These are phyloP conservation scores for Paecilomyces dactylethromorphus DNA, from an alignment of 2,329 filamentous ascomycete species.

Conservation along the genomic window DNA sequence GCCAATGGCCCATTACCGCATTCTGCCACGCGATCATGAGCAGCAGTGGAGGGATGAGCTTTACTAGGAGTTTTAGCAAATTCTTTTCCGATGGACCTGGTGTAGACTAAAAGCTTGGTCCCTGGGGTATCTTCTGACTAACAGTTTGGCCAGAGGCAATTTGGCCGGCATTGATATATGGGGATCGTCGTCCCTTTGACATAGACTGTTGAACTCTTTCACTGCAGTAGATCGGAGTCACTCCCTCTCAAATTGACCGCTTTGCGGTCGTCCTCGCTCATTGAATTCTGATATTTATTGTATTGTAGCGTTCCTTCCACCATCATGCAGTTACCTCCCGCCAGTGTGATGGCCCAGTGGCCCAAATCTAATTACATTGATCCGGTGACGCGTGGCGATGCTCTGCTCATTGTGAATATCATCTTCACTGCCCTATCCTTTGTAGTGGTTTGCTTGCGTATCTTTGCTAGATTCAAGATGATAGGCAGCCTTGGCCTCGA, in stretches of 20 bases:
- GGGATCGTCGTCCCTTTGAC: background rate
- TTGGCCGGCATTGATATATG: background rate
- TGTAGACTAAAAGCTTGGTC: background rate
- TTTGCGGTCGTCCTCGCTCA: background rate
- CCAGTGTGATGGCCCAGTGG: conserved; percentile 22
- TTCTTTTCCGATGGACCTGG: background rate
- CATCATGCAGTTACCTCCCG: background rate
- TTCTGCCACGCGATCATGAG: background rate
- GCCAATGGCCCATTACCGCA: background rate
- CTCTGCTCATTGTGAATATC: conserved; percentile 35
- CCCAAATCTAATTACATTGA: conserved; percentile 43
- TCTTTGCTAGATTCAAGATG: conserved; percentile 42
- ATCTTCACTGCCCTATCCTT: conserved; percentile 34
- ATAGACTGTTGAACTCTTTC: background rate
- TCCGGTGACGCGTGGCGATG: conserved; percentile 39
- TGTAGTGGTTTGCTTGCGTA: conserved; percentile 35
- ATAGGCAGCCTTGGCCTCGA: conserved; percentile 43
- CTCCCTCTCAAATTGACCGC: background rate
- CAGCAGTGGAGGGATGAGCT: background rate
- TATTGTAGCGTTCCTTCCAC: background rate
- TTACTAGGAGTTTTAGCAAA: background rate
- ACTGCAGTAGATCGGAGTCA: background rate
- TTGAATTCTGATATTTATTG: background rate
- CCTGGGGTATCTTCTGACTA: background rate
- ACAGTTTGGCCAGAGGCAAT: background rate